Base-by-base conservation (phyloP, 2,329 filamentous ascomycete species). In the Phoma sp. region DNA sequence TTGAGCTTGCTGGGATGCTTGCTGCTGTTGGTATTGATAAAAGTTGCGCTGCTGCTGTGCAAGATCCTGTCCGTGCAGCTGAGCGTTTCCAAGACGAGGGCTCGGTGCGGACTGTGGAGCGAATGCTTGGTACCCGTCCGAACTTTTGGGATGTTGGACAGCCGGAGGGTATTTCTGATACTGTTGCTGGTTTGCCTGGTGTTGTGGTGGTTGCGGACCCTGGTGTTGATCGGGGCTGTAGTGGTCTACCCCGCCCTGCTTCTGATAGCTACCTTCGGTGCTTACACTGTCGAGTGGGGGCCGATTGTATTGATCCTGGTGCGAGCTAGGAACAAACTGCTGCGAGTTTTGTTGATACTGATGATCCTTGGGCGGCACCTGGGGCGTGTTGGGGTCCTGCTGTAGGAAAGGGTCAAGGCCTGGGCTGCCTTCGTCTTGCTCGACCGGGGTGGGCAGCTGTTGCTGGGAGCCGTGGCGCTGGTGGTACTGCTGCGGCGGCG, bases 171-270 rank as follows among this genome's bases (percentile, higher is more conserved):
- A 74, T 57, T 56, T 66, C 35, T 72, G 69, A 47, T 74, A 74
- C 39, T 62, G 64, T 35, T 64, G 64, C 33, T 64, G 65, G 31
- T 43, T 52, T 33, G 55, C 36, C 39, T 60, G 63, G 24, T 65
- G 69, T 51, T 69, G 71, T 64, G 60, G 68, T 59, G 60, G 65
- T 55, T 67, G 67, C 31, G 63, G 61, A 38, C 61, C 60, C 46
- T 72, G 68, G 51, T 74, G 71, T 63, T 71, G 66, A 47, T 74
- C 71, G 40, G 74, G 68, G 68, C 73, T 74, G 67, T 75, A 75
- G 55, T 71, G 72, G 19, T 74, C 69, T 71, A 72, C 73, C 70
- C 73, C 72, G 67, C 72, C 70, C 60, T 73, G 70, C 45, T 70
- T 64, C 55, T 69, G 68, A 59, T 74, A 73, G 67, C 71, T 75